These are phyloP conservation scores for Trichoderma endophyticum DNA, from an alignment of 2,329 filamentous ascomycete genomes.

Conservation along the genomic window DNA sequence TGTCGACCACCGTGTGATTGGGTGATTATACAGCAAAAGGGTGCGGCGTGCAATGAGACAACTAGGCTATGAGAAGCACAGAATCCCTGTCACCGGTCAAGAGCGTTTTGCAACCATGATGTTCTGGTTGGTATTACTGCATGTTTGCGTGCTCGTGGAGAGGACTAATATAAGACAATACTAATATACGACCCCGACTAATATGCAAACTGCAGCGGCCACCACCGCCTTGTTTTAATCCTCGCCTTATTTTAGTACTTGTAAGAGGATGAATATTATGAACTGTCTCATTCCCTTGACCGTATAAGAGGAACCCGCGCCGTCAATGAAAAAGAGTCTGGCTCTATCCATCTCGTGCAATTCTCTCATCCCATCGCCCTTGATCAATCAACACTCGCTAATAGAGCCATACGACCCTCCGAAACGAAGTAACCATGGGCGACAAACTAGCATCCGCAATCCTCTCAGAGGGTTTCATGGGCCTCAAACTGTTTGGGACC, in stretches of 20 bases:
- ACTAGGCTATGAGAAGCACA: not conserved
- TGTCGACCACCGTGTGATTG: not conserved
- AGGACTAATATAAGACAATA: not conserved
- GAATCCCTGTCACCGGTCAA: not conserved
- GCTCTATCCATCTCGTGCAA: not conserved
- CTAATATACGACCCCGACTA: not conserved
- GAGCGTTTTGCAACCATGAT: not conserved
- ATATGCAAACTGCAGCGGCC: not conserved
- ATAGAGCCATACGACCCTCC: not conserved
- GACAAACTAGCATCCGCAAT: not conserved
- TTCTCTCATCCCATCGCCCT: not conserved
- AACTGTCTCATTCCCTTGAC: not conserved
- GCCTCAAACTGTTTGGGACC: not conserved
- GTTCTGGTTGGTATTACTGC: not conserved
- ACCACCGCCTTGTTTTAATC: not conserved
- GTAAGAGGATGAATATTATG: not conserved
- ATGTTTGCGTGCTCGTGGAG: not conserved
- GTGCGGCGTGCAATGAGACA: not conserved
- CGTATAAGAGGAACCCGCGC: not conserved
- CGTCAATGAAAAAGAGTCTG: not conserved
- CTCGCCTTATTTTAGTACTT: not conserved
- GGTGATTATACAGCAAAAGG: not conserved
- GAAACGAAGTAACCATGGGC: not conserved
- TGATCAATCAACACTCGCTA: not conserved
- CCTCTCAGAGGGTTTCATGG: not conserved